These are phyloP conservation scores for Cladosporium sp. DNA, from an alignment of 2,329 filamentous ascomycete species.

Conservation along the genomic window DNA sequence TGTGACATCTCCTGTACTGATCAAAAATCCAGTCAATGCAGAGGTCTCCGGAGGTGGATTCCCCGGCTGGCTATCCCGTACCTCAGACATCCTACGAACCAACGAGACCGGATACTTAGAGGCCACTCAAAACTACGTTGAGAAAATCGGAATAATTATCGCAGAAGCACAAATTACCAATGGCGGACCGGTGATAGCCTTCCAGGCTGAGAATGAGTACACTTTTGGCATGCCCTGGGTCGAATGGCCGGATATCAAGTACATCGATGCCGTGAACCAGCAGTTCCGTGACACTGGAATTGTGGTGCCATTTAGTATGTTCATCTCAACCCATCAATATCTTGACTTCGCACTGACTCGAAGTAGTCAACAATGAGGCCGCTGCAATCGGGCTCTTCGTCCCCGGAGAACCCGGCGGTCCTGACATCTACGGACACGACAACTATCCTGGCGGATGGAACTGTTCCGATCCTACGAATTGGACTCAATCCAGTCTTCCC, in stretches of 20 bases:
- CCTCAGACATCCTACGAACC: constrained; percentile 65
- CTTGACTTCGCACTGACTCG: constrained; percentile 54
- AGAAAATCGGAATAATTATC: constrained; percentile 64
- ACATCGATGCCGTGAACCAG: constrained; percentile 70
- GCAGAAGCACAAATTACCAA: constrained; percentile 79
- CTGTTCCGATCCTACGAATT: constrained; percentile 61
- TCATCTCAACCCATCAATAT: too few species aligned
- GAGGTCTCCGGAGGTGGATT: constrained; percentile 76
- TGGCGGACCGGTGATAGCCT: constrained; percentile 74
- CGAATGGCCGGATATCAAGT: constrained; percentile 38
- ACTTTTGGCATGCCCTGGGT: constrained; percentile 36
- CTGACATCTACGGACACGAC: constrained; percentile 67
- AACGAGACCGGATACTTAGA: constrained; percentile 61
- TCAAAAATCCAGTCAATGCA: constrained; percentile 60
- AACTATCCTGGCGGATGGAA: constrained; percentile 57
- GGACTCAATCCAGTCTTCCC: constrained; percentile 60
- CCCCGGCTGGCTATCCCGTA: constrained; percentile 74
- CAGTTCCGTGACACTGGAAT: constrained; percentile 69
- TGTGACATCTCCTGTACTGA: neutral
- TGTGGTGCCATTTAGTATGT: constrained; percentile 59
- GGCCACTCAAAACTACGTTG: constrained; percentile 67
- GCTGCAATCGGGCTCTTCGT: constrained; percentile 60
- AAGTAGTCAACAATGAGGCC: constrained; percentile 63
- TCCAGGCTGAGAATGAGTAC: constrained; percentile 84
- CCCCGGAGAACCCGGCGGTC: constrained; percentile 57